A percentile compares a stretch with the other conserved stretches of the same genome.
These are phyloP conservation scores for Penicillium sp. DNA, from an alignment of 2,329 filamentous ascomycete species.

Conservation along the genomic window DNA sequence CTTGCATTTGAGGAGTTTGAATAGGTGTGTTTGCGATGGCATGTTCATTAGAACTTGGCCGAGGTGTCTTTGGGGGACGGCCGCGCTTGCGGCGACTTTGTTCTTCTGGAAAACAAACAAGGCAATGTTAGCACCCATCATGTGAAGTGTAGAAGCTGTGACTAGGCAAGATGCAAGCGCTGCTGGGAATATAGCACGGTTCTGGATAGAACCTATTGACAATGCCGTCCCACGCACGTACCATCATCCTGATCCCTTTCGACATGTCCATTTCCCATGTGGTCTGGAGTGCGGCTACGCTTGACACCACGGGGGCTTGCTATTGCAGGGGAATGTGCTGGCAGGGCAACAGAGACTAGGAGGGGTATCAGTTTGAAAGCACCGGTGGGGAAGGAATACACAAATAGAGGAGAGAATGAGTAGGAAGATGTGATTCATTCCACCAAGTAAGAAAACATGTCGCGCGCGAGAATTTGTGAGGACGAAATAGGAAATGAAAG, in stretches of 20 bases:
- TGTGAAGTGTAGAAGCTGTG: conserved; percentile 17
- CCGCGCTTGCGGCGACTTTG: conserved; percentile 50
- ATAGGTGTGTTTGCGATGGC: conserved; percentile 30
- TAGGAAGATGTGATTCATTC: conserved; percentile 8
- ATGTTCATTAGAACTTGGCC: conserved; percentile 37
- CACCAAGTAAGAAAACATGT: background rate
- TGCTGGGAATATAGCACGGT: background rate
- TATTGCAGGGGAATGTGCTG: conserved; percentile 46
- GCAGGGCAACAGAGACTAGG: conserved; percentile 35
- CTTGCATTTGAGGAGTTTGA: conserved; percentile 43
- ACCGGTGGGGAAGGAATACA: conserved; percentile 21
- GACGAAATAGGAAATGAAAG: conserved; percentile 3
- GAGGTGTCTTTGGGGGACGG: conserved; percentile 49
- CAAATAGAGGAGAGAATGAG: conserved; percentile 10
- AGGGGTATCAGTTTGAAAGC: conserved; percentile 35
- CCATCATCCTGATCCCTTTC: conserved; percentile 68
- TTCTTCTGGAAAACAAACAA: conserved; percentile 32
- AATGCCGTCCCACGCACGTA: conserved; percentile 52
- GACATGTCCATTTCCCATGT: conserved; percentile 56
- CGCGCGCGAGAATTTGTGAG: conserved; percentile 7
- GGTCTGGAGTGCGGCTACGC: conserved; percentile 73
- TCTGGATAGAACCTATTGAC: background rate
- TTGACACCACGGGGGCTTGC: conserved; percentile 68
- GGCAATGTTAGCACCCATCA: conserved; percentile 18
- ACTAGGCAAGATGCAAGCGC: background rate